Base-by-base conservation (phyloP, 352 stramenopile species). In the Blastocystis sp. region DNA sequence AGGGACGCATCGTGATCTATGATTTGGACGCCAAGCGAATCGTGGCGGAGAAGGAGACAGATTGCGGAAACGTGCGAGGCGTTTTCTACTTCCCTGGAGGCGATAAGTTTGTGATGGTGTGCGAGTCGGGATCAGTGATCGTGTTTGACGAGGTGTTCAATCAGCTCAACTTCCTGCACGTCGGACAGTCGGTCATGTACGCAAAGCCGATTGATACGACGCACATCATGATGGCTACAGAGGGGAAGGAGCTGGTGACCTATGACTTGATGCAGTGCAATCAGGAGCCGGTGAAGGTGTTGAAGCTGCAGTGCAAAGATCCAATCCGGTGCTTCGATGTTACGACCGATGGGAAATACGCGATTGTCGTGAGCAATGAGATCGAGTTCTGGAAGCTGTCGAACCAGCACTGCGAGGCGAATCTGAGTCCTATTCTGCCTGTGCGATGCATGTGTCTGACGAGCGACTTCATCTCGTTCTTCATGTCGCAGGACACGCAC, bases 381-480 rank as follows among this genome's bases (percentile, higher is more conserved):
- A 68, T 85, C 24, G 43, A 85, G 50, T 68, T 85, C 73, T 85
- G 73, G 73, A 64, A 85, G 20, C 56, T 85, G 3, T 8, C 53
- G 13, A 65, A 62, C 39, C 37, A 66, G 53, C 54, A 64, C 16
- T 43, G 50, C 39, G 53, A 85, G 73, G 73, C 73, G 3, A 85
- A 85, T 85, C 41, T 85, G 3, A 54, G 47, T 43, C 73, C 73
- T 11, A 43, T 68, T 13, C 45, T 85, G 0, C 73, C 73, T 13
- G 73, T 85, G 56, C 73, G 73, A 9, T 85, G 47, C 37, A 85
- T 85, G 16, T 68, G 73, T 43, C 13, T 85, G 20, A 85, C 73
- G 50, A 65, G 73, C 41, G 73, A 85, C 26, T 85, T 68, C 41
- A 41, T 85, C 3, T 85, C 73, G 56, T 89, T 89, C 78, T 89